Base-by-base conservation (phyloP, 2,329 filamentous ascomycete species). In the Pseudogymnoascus sp. region DNA sequence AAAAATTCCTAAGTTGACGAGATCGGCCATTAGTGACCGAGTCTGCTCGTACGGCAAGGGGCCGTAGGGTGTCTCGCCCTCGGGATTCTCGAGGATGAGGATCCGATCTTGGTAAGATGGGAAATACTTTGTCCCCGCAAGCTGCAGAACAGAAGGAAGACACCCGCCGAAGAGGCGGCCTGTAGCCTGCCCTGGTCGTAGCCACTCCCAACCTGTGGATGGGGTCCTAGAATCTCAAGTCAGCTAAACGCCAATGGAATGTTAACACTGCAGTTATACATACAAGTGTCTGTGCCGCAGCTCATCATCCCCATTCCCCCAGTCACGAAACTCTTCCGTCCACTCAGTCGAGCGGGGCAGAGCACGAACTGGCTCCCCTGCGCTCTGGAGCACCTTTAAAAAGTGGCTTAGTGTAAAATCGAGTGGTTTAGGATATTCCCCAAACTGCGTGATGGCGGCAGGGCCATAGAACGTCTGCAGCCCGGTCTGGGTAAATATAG, bases 381-480 rank as follows among this genome's bases (percentile, higher is more conserved):
- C 16, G 8, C 38, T 42, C 18, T 11, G 11, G 21, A 69, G 50
- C 53, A 67, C 67, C 8, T 66, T 33, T 1, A 67, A 62, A 23
- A 72, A 71, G 61, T 69, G 62, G 4, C 63, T 38, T 0, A 42
- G 21, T 1, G 68, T 70, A 59, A 72, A 71, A 7, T 37, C 6
- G 12, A 66, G 42, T 5, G 66, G 68, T 37, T 47, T 62, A 8
- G 65, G 66, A 33, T 62, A 62, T 10, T 74, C 71, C 0, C 63
- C 68, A 44, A 72, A 70, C 23, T 72, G 64, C 0, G 69, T 62
- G 4, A 74, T 47, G 10, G 66, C 65, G 16, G 63, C 65, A 1
- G 72, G 71, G 2, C 72, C 72, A 60, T 73, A 73, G 63, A 74
- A 74, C 7, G 66, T 71, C 11, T 66, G 67, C 11, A 73, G 50